Evolutionary conservation across 192 early-diverging fungal genomes (phyloP), one percentile per base, ranked within the genome.

Genomic region (Coemansia umbellata): DNA sequence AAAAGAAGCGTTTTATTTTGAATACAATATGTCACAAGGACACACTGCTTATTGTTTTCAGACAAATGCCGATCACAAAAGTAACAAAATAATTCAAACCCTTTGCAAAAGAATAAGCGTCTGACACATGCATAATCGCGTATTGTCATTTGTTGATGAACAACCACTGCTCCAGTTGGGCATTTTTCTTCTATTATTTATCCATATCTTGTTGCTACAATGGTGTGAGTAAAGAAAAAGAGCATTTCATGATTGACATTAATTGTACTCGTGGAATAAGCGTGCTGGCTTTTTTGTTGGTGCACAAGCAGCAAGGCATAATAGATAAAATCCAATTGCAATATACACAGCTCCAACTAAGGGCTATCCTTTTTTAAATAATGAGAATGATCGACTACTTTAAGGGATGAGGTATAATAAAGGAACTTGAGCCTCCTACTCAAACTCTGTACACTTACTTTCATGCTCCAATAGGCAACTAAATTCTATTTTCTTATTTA

Each of bases 151-250:
- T 45, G 24, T 39, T 14, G 7, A 39, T 39, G 37, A 15, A 18
- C 37, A 39, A 18, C 7, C 37, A 39, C 7, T 39, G 15, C n/a
- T 14, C 19, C 37, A 39, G n/a, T 39, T 18, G 37, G 2, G 7
- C 47, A 59, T 59, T 39, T 37, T 47, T 5, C 39, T 53, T 39
- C 22, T 42, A 57, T 57, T 45, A 31, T 27, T 52, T 21, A 31
- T 13, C 9, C 27, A 26, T 27, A 21, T 23, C 27, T 39, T n/a
- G 2, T 26, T 42, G 43, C 43, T 15, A 45, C 24, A 45, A 45
- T 45, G 43, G 43, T n/a, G 14, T 45, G 43, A 13, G n/a, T 45
- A 26, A 19, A 23, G 24, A 26, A 45, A 27, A 45, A 45, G 24
- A 19, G 1, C 28, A 15, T 19, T 22, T 42, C 3, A 7, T 45